These are phyloP conservation scores for Globisporangium solare DNA, from an alignment of 352 stramenopile genomes.

Conservation along the genomic window DNA sequence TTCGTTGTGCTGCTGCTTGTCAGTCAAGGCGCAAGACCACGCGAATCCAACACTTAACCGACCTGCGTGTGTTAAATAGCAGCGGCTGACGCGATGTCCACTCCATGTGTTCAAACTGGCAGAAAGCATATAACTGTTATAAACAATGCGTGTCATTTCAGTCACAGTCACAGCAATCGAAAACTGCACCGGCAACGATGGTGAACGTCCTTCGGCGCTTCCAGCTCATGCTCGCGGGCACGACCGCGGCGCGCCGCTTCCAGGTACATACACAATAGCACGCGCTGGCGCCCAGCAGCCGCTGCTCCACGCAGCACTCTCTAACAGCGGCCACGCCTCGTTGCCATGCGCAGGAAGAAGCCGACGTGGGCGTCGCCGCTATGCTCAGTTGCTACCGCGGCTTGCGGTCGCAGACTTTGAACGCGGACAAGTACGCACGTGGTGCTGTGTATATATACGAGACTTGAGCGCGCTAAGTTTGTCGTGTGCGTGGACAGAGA, in stretches of 20 bases:
- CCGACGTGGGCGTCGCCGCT: constrained; percentile 69
- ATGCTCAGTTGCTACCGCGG: constrained; percentile 77
- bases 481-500: constrained; percentile 29
- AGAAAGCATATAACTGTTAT: too few species aligned
- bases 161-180: too few species aligned
- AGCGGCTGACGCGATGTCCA: too few species aligned
- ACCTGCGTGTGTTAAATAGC: neutral
- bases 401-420: constrained; percentile 44
- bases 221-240: constrained; percentile 73
- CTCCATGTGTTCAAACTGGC: too few species aligned
- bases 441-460: neutral
- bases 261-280: constrained; percentile 41
- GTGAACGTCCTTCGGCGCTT: constrained; percentile 63
- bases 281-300: too few species aligned
- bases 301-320: neutral
- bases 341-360: constrained; percentile 53
- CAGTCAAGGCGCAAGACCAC: neutral
- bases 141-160: too few species aligned
- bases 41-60: constrained; percentile 4
- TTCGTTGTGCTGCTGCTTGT: constrained; percentile 2
- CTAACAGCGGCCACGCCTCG: neutral
- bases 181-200: constrained; percentile 44
- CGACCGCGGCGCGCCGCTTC: constrained; percentile 75
- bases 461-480: neutral
- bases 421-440: constrained; percentile 36